Evolutionary conservation across 2,329 filamentous ascomycete genomes (phyloP), one percentile per base, ranked within the genome.

Genomic region (Bipolaris sorokiniana): DNA sequence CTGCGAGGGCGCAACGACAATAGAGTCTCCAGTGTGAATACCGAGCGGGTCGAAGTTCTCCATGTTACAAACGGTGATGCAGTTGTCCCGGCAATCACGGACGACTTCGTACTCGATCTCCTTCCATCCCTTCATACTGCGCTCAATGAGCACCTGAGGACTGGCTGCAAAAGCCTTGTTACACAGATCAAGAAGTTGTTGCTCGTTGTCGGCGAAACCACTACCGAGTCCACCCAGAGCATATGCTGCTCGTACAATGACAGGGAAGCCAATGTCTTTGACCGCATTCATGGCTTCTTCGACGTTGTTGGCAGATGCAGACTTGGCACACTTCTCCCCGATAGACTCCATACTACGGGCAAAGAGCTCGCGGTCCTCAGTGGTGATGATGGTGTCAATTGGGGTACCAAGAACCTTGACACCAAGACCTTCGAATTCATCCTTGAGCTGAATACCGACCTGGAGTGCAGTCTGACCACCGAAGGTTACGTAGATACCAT

Each of bases 41-140:
- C 95, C 95, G 1, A 99, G 88, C 53, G 95, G 95, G 77, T 99
- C 95, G 72, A 99, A 99, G 81, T 99, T 99, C 82, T 99, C 95
- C 95, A 99, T 98, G 82, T 99, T 99, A 79, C 95, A 99, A 61
- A 99, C 95, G 6, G 95, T 99, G 76, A 99, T 98, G 77, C 95
- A 99, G 84, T 98, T 98, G 81, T 99, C 93, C 69, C 92, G 88
- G 55, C 88, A 90, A 81, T 98, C 95, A 71, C 95, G 90, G 38
- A 99, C 95, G 61, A 98, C 95, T 78, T 99, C 95, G 74, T 98
- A 99, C 78, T 99, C 95, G 62, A 98, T 96, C 79, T 99, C 95
- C 79, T 99, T 99, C 95, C 95, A 99, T 58, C 95, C 95, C 82
- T 98, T 98, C 94, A 99, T 98, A 81, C 92, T 96, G 77, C 91